Evolutionary conservation across 1,284 basidiomycete species (phyloP).

Genomic region (Ganoderma meredithae): DNA sequence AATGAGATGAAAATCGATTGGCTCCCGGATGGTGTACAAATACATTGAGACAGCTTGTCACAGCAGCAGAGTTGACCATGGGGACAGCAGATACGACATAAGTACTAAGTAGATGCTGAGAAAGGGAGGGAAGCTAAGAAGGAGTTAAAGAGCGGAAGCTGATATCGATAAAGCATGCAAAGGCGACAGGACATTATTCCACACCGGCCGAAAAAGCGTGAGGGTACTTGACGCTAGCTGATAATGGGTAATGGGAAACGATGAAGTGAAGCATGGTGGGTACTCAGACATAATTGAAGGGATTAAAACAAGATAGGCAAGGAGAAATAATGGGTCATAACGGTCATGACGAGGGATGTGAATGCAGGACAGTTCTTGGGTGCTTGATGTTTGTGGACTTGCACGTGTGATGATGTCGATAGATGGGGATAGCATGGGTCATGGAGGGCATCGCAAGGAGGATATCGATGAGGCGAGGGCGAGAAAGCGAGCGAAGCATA

Average conservation of each 20-base stretch:
- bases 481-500: conserved; percentile 18
- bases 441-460: conserved; percentile 8
- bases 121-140: conserved; percentile 3
- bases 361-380: conserved; percentile 21
- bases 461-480: not conserved
- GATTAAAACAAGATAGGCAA: conserved; percentile 26
- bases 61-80: conserved; percentile 33
- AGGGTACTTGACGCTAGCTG: not conserved
- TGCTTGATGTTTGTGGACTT: conserved; percentile 7
- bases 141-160: conserved; percentile 8
- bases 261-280: conserved; percentile 6
- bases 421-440: conserved; percentile 9
- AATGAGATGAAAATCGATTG: conserved; percentile 11
- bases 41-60: conserved; percentile 36
- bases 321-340: conserved; percentile 21
- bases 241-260: conserved; percentile 5
- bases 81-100: conserved; percentile 36
- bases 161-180: conserved; percentile 15
- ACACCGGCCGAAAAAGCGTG: not conserved
- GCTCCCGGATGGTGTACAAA: conserved; percentile 31
- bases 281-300: conserved; percentile 28
- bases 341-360: conserved; percentile 28
- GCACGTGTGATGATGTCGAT: conserved; percentile 5
- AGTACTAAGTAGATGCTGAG: conserved; percentile 29
- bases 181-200: conserved; percentile 11